These are phyloP conservation scores for Davidsoniella neocaledoniae DNA, from an alignment of 2,329 filamentous ascomycete genomes.

Conservation along the genomic window DNA sequence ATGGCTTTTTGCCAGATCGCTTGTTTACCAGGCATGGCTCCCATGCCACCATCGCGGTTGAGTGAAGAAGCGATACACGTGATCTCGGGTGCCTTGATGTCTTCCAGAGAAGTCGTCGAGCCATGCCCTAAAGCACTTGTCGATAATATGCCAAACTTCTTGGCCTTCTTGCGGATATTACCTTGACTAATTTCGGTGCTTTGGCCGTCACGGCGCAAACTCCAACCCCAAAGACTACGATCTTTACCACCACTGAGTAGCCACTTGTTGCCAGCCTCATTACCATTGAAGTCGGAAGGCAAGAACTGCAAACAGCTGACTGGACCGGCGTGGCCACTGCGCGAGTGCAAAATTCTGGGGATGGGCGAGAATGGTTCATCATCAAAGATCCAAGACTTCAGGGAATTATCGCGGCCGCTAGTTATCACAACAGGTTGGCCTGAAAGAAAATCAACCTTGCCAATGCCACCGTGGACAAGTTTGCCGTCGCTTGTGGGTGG, in stretches of 20 bases:
- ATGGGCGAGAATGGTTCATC: constrained; percentile 76
- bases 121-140: constrained; percentile 39
- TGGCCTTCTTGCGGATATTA: constrained; percentile 70
- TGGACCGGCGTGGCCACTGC: constrained; percentile 77
- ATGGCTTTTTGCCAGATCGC: constrained; percentile 51
- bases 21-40: constrained; percentile 60
- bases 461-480: constrained; percentile 58
- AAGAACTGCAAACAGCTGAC: constrained; percentile 72
- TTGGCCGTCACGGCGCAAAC: constrained; percentile 82
- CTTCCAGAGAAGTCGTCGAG: constrained; percentile 48
- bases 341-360: constrained; percentile 67
- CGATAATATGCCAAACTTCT: constrained; percentile 62
- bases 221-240: constrained; percentile 90
- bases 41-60: constrained; percentile 89
- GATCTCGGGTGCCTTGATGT: constrained; percentile 78
- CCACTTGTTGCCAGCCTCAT: constrained; percentile 84
- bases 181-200: constrained; percentile 89
- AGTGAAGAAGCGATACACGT: constrained; percentile 81
- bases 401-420: constrained; percentile 78
- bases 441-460: constrained; percentile 71
- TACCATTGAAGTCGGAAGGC: constrained; percentile 74
- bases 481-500: constrained; percentile 41
- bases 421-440: constrained; percentile 84
- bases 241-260: constrained; percentile 78
- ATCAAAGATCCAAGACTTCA: constrained; percentile 95